A percentile compares a stretch with the other conserved stretches of the same genome.
Evolutionary conservation across 768 basidiomycete species (phyloP).

Genomic region (Boletus patriciae): DNA sequence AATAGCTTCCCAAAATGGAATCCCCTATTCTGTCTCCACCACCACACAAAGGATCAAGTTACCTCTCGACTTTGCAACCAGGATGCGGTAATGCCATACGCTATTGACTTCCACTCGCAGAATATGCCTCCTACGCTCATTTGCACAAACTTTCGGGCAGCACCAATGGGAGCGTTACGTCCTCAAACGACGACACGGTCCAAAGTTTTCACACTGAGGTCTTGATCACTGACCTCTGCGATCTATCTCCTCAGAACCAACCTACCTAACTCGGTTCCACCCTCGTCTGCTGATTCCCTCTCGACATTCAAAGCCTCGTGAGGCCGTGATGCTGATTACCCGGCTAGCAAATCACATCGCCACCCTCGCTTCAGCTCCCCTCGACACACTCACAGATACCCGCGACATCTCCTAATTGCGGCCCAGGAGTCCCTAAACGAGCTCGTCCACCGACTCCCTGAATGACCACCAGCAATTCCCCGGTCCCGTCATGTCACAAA

Average conservation of each 20-base stretch:
- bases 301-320: slow-evolving; percentile 60
- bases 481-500: slow-evolving; percentile 91
- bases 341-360: slow-evolving; percentile 87
- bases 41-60: too few species aligned
- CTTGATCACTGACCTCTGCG: slow-evolving; percentile 80
- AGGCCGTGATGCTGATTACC: slow-evolving; percentile 84
- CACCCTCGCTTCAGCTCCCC: slow-evolving; percentile 78
- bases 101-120: too few species aligned
- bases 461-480: slow-evolving; percentile 95
- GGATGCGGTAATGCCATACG: too few species aligned
- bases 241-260: slow-evolving; percentile 82
- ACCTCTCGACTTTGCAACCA: too few species aligned
- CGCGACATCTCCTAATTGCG: slow-evolving; percentile 92
- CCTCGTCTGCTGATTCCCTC: background rate
- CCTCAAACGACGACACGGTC: slow-evolving; percentile 53
- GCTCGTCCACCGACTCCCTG: slow-evolving; percentile 95
- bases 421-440: slow-evolving; percentile 99
- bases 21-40: too few species aligned
- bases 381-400: slow-evolving; percentile 96
- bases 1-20: slow-evolving; percentile 1
- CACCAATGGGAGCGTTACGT: too few species aligned
- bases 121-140: too few species aligned
- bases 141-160: too few species aligned
- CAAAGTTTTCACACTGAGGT: slow-evolving; percentile 67
- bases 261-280: slow-evolving; percentile 44